Conservation (phyloP, 768 basidiomycete species). For the Termitomyces bulborhizus region DNA sequence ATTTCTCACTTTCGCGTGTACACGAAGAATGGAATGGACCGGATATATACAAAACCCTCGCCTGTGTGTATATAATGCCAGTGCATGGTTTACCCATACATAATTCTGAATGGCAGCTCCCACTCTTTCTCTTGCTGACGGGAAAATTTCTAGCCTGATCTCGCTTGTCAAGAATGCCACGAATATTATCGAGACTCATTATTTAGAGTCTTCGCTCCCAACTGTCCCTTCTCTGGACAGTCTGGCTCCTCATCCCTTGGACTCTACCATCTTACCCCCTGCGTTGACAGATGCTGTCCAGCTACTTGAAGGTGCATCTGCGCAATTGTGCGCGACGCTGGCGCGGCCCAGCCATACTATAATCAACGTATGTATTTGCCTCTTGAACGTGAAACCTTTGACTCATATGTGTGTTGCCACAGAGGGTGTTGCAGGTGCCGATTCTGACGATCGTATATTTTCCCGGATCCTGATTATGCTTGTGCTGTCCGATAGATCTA, state of each 20-base stretch:
- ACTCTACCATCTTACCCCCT: conserved; percentile 10
- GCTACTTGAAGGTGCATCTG: conserved; percentile 21
- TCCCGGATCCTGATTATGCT: not conserved
- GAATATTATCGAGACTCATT: conserved; percentile 13
- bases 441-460: not conserved
- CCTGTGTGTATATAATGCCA: not conserved
- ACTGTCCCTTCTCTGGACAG: conserved; percentile 17
- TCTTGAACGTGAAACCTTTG: not conserved
- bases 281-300: conserved; percentile 19
- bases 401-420: not conserved
- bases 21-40: too few species aligned
- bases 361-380: conserved; percentile 13
- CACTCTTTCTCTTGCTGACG: not conserved
- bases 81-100: not conserved
- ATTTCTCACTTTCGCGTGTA: too few species aligned
- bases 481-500: conserved; percentile 14
- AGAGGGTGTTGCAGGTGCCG: conserved; percentile 6
- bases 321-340: conserved; percentile 19
- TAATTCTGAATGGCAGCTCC: not conserved
- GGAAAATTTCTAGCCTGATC: conserved; percentile 12
- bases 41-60: too few species aligned
- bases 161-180: conserved; percentile 12
- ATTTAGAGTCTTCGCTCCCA: conserved; percentile 1
- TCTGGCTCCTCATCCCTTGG: conserved; percentile 16
- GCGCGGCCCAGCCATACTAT: conserved; percentile 19